These are phyloP conservation scores for Drosera spatulata DNA, from an alignment of 179 eudicot species.

Conservation along the genomic window DNA sequence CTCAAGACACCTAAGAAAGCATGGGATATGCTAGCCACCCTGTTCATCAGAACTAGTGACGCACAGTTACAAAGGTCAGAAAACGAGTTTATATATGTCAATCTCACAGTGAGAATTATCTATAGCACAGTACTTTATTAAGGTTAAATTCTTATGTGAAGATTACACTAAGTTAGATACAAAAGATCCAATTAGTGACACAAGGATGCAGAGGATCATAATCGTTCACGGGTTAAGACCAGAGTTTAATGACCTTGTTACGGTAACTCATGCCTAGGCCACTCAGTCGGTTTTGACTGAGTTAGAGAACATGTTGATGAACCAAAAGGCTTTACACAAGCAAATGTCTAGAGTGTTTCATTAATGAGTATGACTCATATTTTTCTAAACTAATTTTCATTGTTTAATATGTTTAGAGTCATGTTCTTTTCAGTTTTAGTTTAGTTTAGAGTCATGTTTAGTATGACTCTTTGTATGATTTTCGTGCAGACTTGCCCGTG, in stretches of 20 bases:
- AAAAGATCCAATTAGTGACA: too few relatives aligned
- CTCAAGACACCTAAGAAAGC: too few relatives aligned
- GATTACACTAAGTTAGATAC: too few relatives aligned
- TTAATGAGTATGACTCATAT: too few relatives aligned
- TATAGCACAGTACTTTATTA: background rate
- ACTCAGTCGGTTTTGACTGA: background rate
- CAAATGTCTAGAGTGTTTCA: background rate
- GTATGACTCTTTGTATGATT: too few relatives aligned
- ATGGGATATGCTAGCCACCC: background rate
- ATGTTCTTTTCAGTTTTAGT: too few relatives aligned
- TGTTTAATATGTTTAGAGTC: too few relatives aligned
- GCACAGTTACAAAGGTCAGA: background rate
- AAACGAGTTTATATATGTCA: background rate
- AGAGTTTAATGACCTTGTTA: background rate
- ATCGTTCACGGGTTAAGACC: background rate
- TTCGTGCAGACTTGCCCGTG: too few relatives aligned
- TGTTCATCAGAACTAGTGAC: background rate
- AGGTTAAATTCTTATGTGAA: too few relatives aligned
- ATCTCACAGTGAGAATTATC: background rate
- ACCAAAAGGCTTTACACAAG: too few relatives aligned
- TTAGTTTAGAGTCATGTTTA: too few relatives aligned
- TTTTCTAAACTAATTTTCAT: too few relatives aligned
- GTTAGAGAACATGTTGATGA: background rate
- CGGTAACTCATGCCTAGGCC: background rate
- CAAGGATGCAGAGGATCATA: background rate